These are phyloP conservation scores for Phytophthora idaei DNA, from an alignment of 352 stramenopile genomes.

Conservation along the genomic window DNA sequence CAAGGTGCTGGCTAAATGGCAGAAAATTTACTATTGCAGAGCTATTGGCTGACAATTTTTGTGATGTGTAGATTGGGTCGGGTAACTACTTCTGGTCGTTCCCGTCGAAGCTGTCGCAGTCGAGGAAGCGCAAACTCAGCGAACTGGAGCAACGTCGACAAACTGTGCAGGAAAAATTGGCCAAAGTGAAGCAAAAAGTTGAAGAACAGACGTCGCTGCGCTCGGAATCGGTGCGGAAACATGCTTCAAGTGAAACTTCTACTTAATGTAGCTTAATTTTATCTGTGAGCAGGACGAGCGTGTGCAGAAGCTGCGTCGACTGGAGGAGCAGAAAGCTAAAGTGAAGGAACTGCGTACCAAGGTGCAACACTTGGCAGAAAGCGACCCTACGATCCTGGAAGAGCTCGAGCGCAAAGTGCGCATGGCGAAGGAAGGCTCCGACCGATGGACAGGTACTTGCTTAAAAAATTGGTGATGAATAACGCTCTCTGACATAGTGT, in stretches of 20 bases:
- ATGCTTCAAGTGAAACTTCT: neutral
- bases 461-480: neutral
- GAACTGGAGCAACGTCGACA: constrained; percentile 67
- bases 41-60: constrained; percentile 7
- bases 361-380: constrained; percentile 72
- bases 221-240: constrained; percentile 57
- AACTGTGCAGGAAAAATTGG: constrained; percentile 44
- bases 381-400: constrained; percentile 70
- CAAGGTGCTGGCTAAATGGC: constrained; percentile 44
- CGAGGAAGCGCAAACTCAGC: constrained; percentile 74
- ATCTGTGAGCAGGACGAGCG: constrained; percentile 56
- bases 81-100: constrained; percentile 92
- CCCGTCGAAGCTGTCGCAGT: constrained; percentile 81
- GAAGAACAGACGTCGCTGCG: constrained; percentile 54
- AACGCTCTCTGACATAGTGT: neutral
- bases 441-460: constrained; percentile 74
- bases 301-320: constrained; percentile 56
- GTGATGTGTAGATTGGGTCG: constrained; percentile 65
- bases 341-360: constrained; percentile 57
- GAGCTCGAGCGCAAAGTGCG: constrained; percentile 67
- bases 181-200: constrained; percentile 54
- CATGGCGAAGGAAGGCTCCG: constrained; percentile 69
- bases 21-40: neutral
- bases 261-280: neutral
- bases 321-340: constrained; percentile 55